phyloP scores from a whole-genome alignment of 805 yeast species.

The Hanseniaspora meyeri region DNA sequence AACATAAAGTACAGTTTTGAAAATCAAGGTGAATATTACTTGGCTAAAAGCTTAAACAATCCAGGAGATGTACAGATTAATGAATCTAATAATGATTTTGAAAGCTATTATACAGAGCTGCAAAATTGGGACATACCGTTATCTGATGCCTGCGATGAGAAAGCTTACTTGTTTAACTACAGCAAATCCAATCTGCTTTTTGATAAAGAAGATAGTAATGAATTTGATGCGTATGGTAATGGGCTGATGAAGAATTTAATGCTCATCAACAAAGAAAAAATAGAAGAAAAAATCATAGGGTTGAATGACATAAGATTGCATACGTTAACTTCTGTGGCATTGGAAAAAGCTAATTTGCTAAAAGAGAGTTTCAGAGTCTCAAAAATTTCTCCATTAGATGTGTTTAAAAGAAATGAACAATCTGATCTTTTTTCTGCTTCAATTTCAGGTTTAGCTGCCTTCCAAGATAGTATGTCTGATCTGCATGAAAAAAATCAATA shows the following conservation, averaged over 20 bases:
- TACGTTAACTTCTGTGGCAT: not conserved
- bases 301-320: not conserved
- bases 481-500: too few species aligned
- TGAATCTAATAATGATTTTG: not conserved
- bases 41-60: not conserved
- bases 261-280: not conserved
- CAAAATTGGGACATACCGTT: constrained; percentile 5
- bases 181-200: not conserved
- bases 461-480: not conserved
- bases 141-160: not conserved
- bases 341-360: not conserved
- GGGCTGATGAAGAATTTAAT: not conserved
- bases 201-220: not conserved
- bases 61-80: not conserved
- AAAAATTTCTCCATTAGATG: not conserved
- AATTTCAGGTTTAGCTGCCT: not conserved
- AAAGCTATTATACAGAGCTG: not conserved
- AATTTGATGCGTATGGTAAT: not conserved
- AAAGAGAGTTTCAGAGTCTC: not conserved
- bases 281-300: not conserved
- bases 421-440: too few species aligned
- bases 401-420: not conserved
- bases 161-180: not conserved
- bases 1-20: not conserved
- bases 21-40: not conserved